Evolutionary conservation across 2,329 filamentous ascomycete species (phyloP), one percentile per base, ranked within the genome.

Genomic region (Diaporthe australafricana): DNA sequence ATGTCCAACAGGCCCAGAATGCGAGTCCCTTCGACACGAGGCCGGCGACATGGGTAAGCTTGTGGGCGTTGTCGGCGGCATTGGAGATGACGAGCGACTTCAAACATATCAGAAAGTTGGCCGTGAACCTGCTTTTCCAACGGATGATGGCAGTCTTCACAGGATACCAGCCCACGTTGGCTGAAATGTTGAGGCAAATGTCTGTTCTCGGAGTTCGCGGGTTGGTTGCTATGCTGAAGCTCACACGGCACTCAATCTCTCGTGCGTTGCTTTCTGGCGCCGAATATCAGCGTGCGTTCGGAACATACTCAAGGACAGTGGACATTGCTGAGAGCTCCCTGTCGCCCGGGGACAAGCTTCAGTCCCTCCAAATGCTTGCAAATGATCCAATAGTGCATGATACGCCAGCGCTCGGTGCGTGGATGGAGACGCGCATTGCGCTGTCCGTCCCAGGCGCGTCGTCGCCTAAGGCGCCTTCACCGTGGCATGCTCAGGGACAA

Each of bases 401-500:
- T 6, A 32, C 42, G 30, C 40, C 65, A 16, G 3, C 9, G 2
- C 14, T 72, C 17, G 56, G 6, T 22, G 47, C 35, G n/a, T 72
- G 70, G 70, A 42, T 55, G 55, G 65, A 72, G 48, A 25, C 42
- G 9, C 70, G 66, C 22, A 70, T 69, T 9, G 66, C 66, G 8
- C 47, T 72, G 47, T 50, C 66, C 6, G 47, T 42, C 0, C n/a
- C 40, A 5, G 32, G 55, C 32, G 6, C 35, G 11, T 32, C 66
- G 17, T 20, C 48, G 22, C 47, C 62, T 14, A 35, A 0, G 35
- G 47, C n/a, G 12, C 11, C 32, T 12, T 8, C n/a, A 6, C 53
- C 52, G 16, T 52, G 32, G 52, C 30, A 38, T 8, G 53, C 3
- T 3, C 52, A 42, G 32, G 42, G 60, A 12, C 17, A 45, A 30